Evolutionary conservation across 2,329 filamentous ascomycete species (phyloP), one percentile per base, ranked within the genome.

Genomic region (Metarhizium brunneum): DNA sequence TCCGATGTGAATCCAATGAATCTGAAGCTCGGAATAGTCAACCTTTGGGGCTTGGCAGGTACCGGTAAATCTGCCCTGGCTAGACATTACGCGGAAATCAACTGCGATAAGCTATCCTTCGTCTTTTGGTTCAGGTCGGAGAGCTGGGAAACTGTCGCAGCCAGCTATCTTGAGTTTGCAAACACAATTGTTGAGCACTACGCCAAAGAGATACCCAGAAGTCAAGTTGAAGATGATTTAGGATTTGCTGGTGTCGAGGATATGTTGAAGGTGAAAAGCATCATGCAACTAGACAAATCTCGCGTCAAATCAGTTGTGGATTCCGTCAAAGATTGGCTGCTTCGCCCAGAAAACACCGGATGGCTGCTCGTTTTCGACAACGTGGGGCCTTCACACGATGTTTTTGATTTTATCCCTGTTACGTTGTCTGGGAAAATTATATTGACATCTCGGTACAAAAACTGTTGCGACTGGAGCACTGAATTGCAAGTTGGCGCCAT

Each of bases 361-460:
- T 66, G 64, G 64, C 58, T 66, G 6, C 57, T 64, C 13, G 57
- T 66, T 2, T 60, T 64, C 43, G 64, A 66, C 49, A 61, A 63
- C 11, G 58, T 64, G 47, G 60, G 62, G 50, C 52, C 61, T 1
- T 62, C 62, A 4, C 64, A 63, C 53, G 63, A 64, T 50, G 54
- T 64, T 25, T 60, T 60, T 42, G 60, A 65, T 8, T 63, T 66
- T 25, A 59, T 65, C 30, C 64, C 63, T 13, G 55, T 66, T 4
- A 64, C 62, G 0, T 51, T 65, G 18, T 60, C 58, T 6, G 64
- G 64, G 3, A 61, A 60, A 38, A 59, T 65, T 25, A 64, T 66
- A 11, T 47, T 65, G 51, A 64, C 62, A 2, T 61, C 62, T 10
- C 59, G 60, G 18, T 60, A 64, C 47, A 60, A 57, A 48, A 57